phyloP scores from a whole-genome alignment of 2,329 filamentous ascomycete species.

The Aspergillus felis region DNA sequence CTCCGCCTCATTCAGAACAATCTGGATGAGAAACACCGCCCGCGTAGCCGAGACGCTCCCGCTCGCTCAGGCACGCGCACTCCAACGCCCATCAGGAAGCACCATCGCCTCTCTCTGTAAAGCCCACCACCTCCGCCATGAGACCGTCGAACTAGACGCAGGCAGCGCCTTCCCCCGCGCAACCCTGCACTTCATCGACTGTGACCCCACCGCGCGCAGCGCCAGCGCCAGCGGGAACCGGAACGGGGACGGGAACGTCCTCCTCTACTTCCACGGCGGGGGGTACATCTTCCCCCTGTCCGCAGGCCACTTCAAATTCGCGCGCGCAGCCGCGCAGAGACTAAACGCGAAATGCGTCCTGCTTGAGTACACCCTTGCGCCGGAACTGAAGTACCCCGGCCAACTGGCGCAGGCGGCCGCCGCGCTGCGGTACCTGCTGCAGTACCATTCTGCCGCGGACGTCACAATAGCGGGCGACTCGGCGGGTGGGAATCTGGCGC shows the following conservation, averaged over 20 bases:
- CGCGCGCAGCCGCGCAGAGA: neutral
- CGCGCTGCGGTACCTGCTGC: slow-evolving; percentile 1
- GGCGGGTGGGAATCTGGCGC: slow-evolving; percentile 2
- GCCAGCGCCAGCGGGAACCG: neutral
- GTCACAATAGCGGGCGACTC: slow-evolving; percentile 13
- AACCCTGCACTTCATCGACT: neutral
- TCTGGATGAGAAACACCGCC: neutral
- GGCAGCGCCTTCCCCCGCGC: neutral
- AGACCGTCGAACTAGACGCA: neutral
- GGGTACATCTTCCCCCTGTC: neutral
- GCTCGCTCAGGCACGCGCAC: neutral
- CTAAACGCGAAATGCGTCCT: neutral
- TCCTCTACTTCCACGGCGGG: neutral
- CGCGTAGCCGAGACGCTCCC: neutral
- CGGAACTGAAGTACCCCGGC: slow-evolving; percentile 4
- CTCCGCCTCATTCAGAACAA: neutral
- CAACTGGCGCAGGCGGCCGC: slow-evolving; percentile 5
- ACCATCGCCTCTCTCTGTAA: neutral
- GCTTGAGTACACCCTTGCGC: slow-evolving; percentile 6
- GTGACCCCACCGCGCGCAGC: neutral
- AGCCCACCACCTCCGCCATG: neutral
- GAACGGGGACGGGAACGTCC: neutral
- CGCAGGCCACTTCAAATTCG: neutral
- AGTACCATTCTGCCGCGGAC: neutral
- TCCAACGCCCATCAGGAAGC: neutral